Conservation (phyloP, 148 eudicot genomes). For the Tetragonia tetragonoides region DNA sequence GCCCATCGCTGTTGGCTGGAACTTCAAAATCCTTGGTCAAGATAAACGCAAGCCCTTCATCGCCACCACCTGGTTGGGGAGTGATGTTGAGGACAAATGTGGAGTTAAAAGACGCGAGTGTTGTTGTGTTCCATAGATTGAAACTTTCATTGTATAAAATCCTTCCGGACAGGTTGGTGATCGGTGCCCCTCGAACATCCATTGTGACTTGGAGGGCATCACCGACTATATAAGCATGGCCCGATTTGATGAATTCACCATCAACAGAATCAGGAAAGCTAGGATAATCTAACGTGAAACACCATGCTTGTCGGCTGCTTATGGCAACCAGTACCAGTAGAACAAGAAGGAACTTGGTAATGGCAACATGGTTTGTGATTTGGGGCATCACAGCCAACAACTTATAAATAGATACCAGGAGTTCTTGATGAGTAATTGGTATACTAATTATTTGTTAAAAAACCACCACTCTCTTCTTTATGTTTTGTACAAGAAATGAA, state of each 20-base stretch:
- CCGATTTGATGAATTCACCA: not conserved
- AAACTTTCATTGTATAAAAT: slow-evolving; percentile 16
- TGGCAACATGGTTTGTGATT: not conserved
- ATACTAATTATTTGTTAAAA: no score
- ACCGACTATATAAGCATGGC: not conserved
- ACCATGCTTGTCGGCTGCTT: not conserved
- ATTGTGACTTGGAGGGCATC: slow-evolving; percentile 38
- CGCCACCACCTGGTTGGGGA: not conserved
- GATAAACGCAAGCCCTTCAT: slow-evolving; percentile 31
- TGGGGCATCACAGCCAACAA: not conserved
- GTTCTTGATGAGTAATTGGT: no score
- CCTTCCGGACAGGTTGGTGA: slow-evolving; percentile 22
- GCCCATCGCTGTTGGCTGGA: slow-evolving; percentile 25
- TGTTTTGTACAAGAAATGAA: not conserved
- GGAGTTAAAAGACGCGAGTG: slow-evolving; percentile 31
- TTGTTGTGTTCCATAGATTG: slow-evolving; percentile 20
- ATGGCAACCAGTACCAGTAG: not conserved
- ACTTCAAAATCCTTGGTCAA: slow-evolving; percentile 7
- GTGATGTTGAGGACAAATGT: slow-evolving; percentile 34
- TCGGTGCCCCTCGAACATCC: slow-evolving; percentile 16
- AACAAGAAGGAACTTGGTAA: not conserved
- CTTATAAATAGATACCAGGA: no score
- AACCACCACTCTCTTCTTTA: no score
- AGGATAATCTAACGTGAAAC: slow-evolving; percentile 17
- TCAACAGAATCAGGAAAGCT: slow-evolving; percentile 7